Conservation (phyloP, 495 filamentous ascomycete genomes). For the Aspergillus indologenus region DNA sequence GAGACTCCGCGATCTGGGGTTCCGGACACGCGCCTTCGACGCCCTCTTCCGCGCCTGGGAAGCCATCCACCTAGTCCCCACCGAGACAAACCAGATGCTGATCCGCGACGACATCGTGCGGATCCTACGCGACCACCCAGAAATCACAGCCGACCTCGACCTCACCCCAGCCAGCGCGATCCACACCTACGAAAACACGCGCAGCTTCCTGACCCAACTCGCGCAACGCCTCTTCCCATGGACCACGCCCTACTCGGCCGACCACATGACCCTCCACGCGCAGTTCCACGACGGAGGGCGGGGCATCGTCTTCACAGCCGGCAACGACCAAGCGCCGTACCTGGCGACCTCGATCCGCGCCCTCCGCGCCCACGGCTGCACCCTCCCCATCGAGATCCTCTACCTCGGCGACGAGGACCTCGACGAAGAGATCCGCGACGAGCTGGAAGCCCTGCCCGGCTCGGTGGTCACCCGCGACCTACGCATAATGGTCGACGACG, state of each 20-base stretch:
- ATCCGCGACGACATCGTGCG: conserved; percentile 25
- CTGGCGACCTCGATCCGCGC: conserved; percentile 32
- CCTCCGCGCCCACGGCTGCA: conserved; percentile 30
- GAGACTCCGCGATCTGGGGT: conserved; percentile 17
- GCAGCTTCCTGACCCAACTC: conserved; percentile 23
- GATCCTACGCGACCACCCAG: conserved; percentile 15
- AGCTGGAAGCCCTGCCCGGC: conserved; percentile 15
- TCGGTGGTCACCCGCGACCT: conserved; percentile 22
- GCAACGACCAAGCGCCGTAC: conserved; percentile 28
- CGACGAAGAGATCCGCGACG: conserved; percentile 16
- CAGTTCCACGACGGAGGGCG: conserved; percentile 20
- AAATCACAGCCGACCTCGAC: conserved; percentile 6
- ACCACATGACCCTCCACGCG: conserved; percentile 28
- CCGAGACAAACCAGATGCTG: background rate
- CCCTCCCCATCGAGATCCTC: conserved; percentile 37
- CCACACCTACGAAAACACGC: conserved; percentile 29
- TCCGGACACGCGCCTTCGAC: conserved; percentile 21
- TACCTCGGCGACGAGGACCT: conserved; percentile 37
- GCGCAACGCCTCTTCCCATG: conserved; percentile 29
- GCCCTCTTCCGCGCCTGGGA: conserved; percentile 20
- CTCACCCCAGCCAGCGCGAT: conserved; percentile 16
- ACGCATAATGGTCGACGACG: conserved; percentile 21
- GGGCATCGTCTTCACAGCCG: conserved; percentile 35
- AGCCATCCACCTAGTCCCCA: conserved; percentile 13
- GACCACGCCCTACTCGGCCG: conserved; percentile 30